These are phyloP conservation scores for Syzygium grande DNA, from an alignment of 345 rosid genomes.

Conservation along the genomic window DNA sequence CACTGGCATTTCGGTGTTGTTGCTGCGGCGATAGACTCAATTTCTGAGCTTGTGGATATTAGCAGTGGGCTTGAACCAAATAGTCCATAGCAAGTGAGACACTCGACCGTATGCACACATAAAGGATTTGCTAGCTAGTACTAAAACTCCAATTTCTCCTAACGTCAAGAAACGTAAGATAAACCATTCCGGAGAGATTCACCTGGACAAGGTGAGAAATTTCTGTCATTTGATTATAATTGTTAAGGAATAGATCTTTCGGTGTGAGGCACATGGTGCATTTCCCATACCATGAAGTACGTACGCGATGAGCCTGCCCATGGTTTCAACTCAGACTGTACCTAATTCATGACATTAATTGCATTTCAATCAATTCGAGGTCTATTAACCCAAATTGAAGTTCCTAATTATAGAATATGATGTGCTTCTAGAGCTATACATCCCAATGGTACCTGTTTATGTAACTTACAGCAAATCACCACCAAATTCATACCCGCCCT, in stretches of 20 bases:
- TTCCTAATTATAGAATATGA: background rate
- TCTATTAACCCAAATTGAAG: background rate
- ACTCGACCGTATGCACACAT: background rate
- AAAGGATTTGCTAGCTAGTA: background rate
- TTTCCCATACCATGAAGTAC: background rate
- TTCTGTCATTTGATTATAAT: background rate
- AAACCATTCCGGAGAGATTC: background rate
- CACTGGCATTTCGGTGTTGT: background rate
- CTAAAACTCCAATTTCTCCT: background rate
- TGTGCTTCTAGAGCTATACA: background rate
- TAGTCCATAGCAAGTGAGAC: background rate
- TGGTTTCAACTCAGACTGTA: background rate
- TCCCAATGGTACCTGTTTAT: background rate
- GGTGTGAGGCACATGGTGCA: background rate
- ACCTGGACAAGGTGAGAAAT: background rate
- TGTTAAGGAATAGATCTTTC: background rate
- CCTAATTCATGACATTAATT: background rate
- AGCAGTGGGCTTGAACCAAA: background rate
- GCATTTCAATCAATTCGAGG: background rate
- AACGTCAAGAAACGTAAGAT: background rate
- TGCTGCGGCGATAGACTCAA: background rate
- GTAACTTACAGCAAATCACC: background rate
- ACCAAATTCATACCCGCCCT: background rate
- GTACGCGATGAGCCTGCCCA: background rate
- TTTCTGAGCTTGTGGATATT: background rate